Base-by-base conservation (phyloP, 2,329 filamentous ascomycete species). In the Grosmannia serpens region DNA sequence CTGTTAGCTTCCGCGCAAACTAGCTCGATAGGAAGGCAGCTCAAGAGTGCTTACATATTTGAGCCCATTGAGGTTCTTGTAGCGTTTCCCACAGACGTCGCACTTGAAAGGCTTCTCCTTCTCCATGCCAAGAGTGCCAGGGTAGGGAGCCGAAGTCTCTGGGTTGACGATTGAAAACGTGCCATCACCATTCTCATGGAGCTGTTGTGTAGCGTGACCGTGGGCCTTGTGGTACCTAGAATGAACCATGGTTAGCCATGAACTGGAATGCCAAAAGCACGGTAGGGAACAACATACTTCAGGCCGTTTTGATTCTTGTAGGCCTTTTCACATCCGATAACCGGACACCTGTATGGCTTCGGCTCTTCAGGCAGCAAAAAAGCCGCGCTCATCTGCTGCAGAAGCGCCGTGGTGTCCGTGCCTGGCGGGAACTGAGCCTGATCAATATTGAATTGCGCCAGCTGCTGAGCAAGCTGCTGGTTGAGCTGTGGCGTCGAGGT, bases 241-340 rank as follows among this genome's bases (percentile, higher is more conserved):
- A 5, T 24, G 29, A 15, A 17, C 35, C 20, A 33, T 13, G 20
- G 55, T 53, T 15, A 56, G 49, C n/a, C 8, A 51, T 4, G 38
- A 54, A 57, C 56, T 38, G 24, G 61, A 55, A 61, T 60, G 52
- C n/a, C 26, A 62, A 58, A 26, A 4, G 20, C 6, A 44, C 7
- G 22, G 47, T 7, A n/a, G 44, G 24, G 5, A 13, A 4, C 31
- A 58, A 75, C 77, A 66, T 90, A 99, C 82, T 97, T 99, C 59
- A 99, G 79, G 55, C 94, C 94, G 66, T 99, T 99, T 71, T 97
- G 94, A 71, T 99, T 99, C 80, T 99, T 99, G 77, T 99, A 99
- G 0, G 94, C 92, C 78, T 99, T 99, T 72, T 97, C 94, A 68
- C 94, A 99, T 7, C 94, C 94, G 70, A 99, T 95, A 55, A 99